Evolutionary conservation across 257 asterid genomes (phyloP), one percentile per base, ranked within the genome.

Genomic region (Lithospermum erythrorhizon): DNA sequence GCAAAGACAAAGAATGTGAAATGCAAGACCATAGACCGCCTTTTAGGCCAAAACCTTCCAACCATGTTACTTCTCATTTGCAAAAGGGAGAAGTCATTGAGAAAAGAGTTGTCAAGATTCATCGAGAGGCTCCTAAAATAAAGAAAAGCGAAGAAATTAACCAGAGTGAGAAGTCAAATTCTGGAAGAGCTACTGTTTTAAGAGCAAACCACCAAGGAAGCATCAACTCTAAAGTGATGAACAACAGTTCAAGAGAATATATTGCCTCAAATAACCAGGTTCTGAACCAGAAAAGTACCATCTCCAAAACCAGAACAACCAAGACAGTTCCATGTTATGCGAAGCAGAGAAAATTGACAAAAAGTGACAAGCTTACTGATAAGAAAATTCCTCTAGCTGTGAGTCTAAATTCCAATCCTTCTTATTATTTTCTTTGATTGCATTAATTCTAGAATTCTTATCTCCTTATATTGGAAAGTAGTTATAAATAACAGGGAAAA

Each of bases 31-130:
- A 72, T 15, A 58, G 20, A 17, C 63, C 78, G 41, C 41, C 72
- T 57, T 61, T 61, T 62, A 77, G 35, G 70, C 61, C 4, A 21
- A 75, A 62, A 55, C 67, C 74, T 59, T 52, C 67, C 9, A 68
- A 54, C 58, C 81, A 74, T 51, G 59, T 25, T 65, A 70, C 64
- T 61, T 60, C 79, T 47, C 73, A 61, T 70, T 41, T 68, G 37
- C 79, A 60, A 66, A 84, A 68, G 72, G 73, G 76, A 65, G 82
- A 74, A 55, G 69, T 23, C 25, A 53, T 25, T 17, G 72, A 71
- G 55, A 66, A 57, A 47, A 76, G 63, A 71, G 72, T 65, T 29
- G 81, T 69, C 19, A 67, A 61, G 55, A 61, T 52, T 27, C 35
- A 52, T 5, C 76, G 67, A 72, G 56, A 25, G 41, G 72, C 65